These are phyloP conservation scores for Phytophthora cactorum DNA, from an alignment of 352 stramenopile species.

Conservation along the genomic window DNA sequence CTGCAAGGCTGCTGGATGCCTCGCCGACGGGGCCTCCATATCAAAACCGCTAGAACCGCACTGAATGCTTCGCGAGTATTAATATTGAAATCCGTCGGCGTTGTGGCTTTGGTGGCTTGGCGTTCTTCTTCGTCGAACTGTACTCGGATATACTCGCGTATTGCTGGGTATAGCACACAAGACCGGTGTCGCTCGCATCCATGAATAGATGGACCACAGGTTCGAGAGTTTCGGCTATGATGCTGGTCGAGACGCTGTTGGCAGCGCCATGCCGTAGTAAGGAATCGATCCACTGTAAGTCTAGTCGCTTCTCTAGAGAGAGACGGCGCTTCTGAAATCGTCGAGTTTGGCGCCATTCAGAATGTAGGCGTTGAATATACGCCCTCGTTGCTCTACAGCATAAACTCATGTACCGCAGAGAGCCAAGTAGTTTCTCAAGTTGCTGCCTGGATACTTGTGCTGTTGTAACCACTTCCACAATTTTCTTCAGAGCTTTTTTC, in stretches of 20 bases:
- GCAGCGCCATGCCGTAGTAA: neutral
- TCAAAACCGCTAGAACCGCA: conserved; percentile 1
- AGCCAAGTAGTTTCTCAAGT: conserved; percentile 30
- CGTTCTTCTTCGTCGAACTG: conserved; percentile 13
- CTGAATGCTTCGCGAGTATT: conserved; percentile 11
- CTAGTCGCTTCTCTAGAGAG: neutral
- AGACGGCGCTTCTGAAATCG: neutral
- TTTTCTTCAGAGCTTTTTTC: neutral
- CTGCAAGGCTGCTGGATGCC: neutral
- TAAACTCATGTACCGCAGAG: conserved; percentile 27
- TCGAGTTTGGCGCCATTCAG: neutral
- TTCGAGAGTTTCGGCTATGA: conserved; percentile 1
- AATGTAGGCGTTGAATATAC: conserved; percentile 24
- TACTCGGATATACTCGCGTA: conserved; percentile 11
- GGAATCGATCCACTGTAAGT: conserved; percentile 8
- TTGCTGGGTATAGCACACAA: conserved; percentile 7
- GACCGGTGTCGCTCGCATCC: conserved; percentile 6
- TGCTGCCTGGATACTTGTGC: neutral
- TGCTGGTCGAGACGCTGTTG: conserved; percentile 1
- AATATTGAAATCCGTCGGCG: conserved; percentile 5
- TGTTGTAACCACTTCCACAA: too few relatives aligned
- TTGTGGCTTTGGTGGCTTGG: neutral
- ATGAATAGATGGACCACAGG: conserved; percentile 8
- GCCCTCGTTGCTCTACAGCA: conserved; percentile 20
- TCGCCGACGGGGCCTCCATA: conserved; percentile 8